Conservation (phyloP, 371 early-diverging fungal species). For the Conidiobolus incongruus region DNA sequence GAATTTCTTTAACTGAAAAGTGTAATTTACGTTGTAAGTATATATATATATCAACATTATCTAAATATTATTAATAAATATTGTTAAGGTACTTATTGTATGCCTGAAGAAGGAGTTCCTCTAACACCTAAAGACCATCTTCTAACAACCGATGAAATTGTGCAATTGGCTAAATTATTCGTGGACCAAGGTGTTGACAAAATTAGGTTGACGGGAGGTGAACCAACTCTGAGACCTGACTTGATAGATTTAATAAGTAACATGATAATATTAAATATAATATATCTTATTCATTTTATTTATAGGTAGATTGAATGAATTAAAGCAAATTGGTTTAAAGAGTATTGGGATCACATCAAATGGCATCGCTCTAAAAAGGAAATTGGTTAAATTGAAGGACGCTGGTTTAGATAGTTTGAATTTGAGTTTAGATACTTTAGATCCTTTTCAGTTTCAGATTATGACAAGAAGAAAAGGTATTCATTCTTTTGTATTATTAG, state of each 20-base stretch:
- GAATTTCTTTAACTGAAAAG: slow-evolving; percentile 78
- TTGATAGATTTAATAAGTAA: slow-evolving; percentile 55
- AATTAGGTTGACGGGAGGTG: slow-evolving; percentile 87
- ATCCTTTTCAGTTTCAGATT: slow-evolving; percentile 62
- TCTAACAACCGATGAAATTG: slow-evolving; percentile 55
- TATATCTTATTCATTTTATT: neutral
- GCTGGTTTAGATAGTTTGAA: slow-evolving; percentile 74
- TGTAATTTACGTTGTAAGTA: slow-evolving; percentile 78
- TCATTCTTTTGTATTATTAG: neutral
- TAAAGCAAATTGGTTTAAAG: slow-evolving; percentile 43
- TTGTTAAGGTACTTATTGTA: slow-evolving; percentile 68
- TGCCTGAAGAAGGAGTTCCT: slow-evolving; percentile 79
- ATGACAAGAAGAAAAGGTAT: slow-evolving; percentile 64
- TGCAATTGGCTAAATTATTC: slow-evolving; percentile 54
- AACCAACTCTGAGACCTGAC: slow-evolving; percentile 85
- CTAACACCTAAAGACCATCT: slow-evolving; percentile 44
- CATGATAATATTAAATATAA: neutral
- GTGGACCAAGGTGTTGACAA: slow-evolving; percentile 74
- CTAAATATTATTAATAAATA: neutral
- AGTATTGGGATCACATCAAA: slow-evolving; percentile 83
- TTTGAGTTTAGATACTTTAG: slow-evolving; percentile 75
- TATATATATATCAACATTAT: neutral
- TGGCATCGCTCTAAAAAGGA: slow-evolving; percentile 70
- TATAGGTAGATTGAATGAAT: slow-evolving; percentile 32
- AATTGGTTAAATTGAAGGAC: slow-evolving; percentile 36